These are phyloP conservation scores for Chrysanthemum makinoi DNA, from an alignment of 129 eudicot species.

Conservation along the genomic window DNA sequence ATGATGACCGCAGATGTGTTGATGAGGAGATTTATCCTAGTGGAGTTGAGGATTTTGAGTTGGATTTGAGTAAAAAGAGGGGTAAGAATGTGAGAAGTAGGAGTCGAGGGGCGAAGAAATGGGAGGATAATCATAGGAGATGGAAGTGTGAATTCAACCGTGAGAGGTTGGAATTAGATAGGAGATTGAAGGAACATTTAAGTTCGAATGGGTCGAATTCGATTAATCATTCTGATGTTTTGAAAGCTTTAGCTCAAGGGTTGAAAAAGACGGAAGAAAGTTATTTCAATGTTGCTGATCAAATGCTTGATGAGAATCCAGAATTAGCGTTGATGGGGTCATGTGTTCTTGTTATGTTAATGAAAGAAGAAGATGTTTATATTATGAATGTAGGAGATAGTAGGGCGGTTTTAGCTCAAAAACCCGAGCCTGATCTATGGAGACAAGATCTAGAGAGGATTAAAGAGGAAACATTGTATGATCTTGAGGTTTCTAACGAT, in stretches of 20 bases:
- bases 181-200: slow-evolving; percentile 74
- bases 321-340: slow-evolving; percentile 98
- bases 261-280: slow-evolving; percentile 85
- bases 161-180: slow-evolving; percentile 81
- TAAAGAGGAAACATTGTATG: slow-evolving; percentile 85
- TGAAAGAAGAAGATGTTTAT: slow-evolving; percentile 98
- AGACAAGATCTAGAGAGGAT: slow-evolving; percentile 91
- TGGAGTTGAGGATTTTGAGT: slow-evolving; percentile 35
- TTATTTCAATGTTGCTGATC: slow-evolving; percentile 80
- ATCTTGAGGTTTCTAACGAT: slow-evolving; percentile 59
- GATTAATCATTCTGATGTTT: slow-evolving; percentile 65
- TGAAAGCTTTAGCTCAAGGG: slow-evolving; percentile 79
- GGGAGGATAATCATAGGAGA: slow-evolving; percentile 89
- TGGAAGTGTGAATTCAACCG: slow-evolving; percentile 93
- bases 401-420: slow-evolving; percentile 83
- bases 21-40: slow-evolving; percentile 48
- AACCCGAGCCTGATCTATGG: slow-evolving; percentile 80
- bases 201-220: slow-evolving; percentile 40
- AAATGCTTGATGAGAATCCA: slow-evolving; percentile 87
- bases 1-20: slow-evolving; percentile 24
- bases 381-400: slow-evolving; percentile 98
- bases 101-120: slow-evolving; percentile 57
- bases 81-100: slow-evolving; percentile 43
- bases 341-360: slow-evolving; percentile 91
- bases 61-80: slow-evolving; percentile 34